Conservation (phyloP, 2,329 filamentous ascomycete genomes). For the Scopulariopsis brevicaulis region DNA sequence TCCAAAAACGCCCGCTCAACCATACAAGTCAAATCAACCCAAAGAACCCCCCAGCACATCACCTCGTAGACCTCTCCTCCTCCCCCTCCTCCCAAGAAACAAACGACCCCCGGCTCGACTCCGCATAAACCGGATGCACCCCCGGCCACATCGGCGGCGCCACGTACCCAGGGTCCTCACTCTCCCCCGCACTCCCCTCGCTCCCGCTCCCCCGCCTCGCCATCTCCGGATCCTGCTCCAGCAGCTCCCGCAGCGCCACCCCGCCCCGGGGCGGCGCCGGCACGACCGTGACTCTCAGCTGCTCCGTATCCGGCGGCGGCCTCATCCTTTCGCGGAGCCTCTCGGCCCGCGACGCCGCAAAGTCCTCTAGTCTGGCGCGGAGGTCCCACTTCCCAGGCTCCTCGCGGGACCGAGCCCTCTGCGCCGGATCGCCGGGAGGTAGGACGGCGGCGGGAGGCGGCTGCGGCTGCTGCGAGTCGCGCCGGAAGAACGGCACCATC, state of each 20-base stretch:
- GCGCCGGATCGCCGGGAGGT: background rate
- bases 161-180: background rate
- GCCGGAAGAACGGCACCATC: background rate
- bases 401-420: constrained; percentile 6
- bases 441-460: background rate
- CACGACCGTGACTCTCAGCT: constrained; percentile 47
- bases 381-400: constrained; percentile 39
- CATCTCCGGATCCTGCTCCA: constrained; percentile 34
- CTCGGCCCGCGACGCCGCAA: constrained; percentile 49
- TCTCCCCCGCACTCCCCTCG: background rate
- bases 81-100: background rate
- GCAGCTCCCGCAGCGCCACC: constrained; percentile 40
- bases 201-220: constrained; percentile 4
- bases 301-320: constrained; percentile 40
- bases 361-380: constrained; percentile 44
- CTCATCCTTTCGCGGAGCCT: constrained; percentile 44
- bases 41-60: background rate
- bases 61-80: background rate
- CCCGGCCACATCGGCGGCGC: constrained; percentile 30
- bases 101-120: background rate
- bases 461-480: background rate
- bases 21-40: background rate
- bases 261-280: constrained; percentile 49
- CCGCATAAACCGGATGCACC: constrained; percentile 11
- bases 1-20: background rate